A percentile compares a stretch with the other conserved stretches of the same genome.
Evolutionary conservation across 805 yeast species (phyloP).

Genomic region (Candida chauliodis): DNA sequence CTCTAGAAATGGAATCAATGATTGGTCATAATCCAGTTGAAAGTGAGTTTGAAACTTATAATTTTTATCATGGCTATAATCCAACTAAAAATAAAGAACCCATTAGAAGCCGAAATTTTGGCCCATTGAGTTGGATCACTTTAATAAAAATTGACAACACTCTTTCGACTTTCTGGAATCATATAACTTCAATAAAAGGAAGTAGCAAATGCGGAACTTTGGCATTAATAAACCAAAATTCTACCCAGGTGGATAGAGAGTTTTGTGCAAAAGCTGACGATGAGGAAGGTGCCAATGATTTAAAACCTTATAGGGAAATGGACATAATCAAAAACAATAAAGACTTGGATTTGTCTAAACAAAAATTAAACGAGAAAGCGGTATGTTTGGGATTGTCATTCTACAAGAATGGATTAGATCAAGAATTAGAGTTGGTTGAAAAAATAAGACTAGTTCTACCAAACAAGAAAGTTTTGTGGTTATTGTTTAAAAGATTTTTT

Average conservation of each 20-base stretch:
- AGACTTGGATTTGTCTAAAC: neutral
- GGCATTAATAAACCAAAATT: neutral
- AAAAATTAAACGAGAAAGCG: conserved; percentile 11
- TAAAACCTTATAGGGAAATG: conserved; percentile 9
- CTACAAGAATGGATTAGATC: conserved; percentile 26
- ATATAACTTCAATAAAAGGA: conserved; percentile 8
- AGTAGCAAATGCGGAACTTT: neutral
- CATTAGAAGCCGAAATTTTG: conserved; percentile 23
- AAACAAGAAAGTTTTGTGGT: conserved; percentile 29
- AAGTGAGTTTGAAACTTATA: conserved; percentile 14
- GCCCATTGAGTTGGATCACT: conserved; percentile 31
- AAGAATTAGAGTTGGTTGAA: conserved; percentile 21
- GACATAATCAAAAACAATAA: neutral
- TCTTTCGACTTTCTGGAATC: conserved; percentile 12
- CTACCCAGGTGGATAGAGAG: conserved; percentile 3
- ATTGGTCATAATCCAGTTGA: conserved; percentile 15
- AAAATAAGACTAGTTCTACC: conserved; percentile 37
- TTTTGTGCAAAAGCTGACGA: conserved; percentile 10
- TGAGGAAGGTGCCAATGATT: conserved; percentile 14
- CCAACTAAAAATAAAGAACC: conserved; percentile 22
- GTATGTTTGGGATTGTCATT: conserved; percentile 23
- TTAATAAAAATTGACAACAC: conserved; percentile 25
- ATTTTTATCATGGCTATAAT: conserved; percentile 20
- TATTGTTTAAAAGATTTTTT: conserved; percentile 40
- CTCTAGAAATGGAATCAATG: neutral